Conservation (phyloP, 257 asterid species). For the Lycium ferocissimum region DNA sequence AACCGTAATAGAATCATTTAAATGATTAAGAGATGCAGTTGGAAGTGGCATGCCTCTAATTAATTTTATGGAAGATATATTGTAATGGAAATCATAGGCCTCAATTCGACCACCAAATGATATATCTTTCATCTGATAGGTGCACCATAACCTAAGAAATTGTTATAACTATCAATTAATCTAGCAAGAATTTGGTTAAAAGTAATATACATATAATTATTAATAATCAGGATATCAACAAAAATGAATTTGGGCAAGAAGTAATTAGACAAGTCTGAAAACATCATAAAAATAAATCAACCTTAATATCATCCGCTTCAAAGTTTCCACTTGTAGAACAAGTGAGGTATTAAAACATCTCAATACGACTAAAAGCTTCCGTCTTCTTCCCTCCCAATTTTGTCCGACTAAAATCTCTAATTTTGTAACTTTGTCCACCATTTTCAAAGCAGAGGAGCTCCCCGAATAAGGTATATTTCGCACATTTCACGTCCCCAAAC, state of each 20-base stretch:
- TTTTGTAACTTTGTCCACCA: too few relatives aligned
- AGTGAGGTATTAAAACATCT: too few relatives aligned
- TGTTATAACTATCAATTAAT: too few relatives aligned
- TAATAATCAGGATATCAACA: not conserved
- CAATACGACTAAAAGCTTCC: too few relatives aligned
- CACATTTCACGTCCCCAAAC: too few relatives aligned
- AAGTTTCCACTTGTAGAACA: not conserved
- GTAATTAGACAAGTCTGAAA: not conserved
- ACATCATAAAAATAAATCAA: not conserved
- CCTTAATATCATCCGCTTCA: not conserved
- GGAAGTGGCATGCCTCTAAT: not conserved
- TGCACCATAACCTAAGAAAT: not conserved
- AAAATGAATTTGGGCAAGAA: not conserved
- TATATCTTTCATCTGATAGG: not conserved
- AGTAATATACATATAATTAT: not conserved
- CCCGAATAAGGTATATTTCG: too few relatives aligned
- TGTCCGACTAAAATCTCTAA: too few relatives aligned
- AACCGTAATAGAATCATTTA: not conserved
- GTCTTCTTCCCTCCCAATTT: too few relatives aligned
- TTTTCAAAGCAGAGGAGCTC: too few relatives aligned
- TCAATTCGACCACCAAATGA: not conserved
- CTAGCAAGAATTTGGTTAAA: not conserved
- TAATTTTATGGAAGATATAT: not conserved
- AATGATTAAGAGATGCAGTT: not conserved
- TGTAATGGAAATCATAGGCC: conserved; percentile 1